Evolutionary conservation across 257 asterid species (phyloP), one percentile per base, ranked within the genome.

Genomic region (Paulownia fortunei): DNA sequence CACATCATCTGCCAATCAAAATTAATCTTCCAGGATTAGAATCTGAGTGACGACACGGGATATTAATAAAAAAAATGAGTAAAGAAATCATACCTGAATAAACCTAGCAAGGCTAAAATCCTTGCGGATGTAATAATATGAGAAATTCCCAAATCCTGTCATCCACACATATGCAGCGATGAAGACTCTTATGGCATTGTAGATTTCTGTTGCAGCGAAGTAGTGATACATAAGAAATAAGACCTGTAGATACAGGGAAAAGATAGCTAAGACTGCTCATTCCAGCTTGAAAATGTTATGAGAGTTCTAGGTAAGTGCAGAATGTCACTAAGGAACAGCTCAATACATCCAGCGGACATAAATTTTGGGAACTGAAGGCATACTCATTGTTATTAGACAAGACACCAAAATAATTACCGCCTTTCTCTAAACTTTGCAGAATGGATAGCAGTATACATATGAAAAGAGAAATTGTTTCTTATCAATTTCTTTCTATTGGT

Each of bases 61-160:
- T 24, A 37, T 26, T 56, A 42, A 67, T 63, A 23, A 16, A 7
- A 56, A 44, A 37, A 10, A 42, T 73, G 69, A 23, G 46, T 54
- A 63, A 65, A 74, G 44, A 73, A 58, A 27, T 30, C 58, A 52
- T 77, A 93, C 96, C 94, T 88, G 96, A 60, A 90, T 86, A 79
- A 92, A 94, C 80, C 97, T 88, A 54, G 92, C 89, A 70, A 92
- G 78, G 81, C 97, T 88, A 83, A 94, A 94, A 87, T 94, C 98
- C 84, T 92, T 89, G 74, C 92, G 92, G 82, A 92, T 82, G 85
- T 90, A 92, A 82, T 94, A 90, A 80, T 94, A 94, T 30, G 97
- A 92, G 88, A 94, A 94, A 79, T 94, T 92, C 69, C 98, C 98
- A 44, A 92, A 94, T 73, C 98, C 98, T 51, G 97, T 92, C 98